A percentile compares a stretch with the other conserved stretches of the same genome.
Conservation (phyloP, 1,139 yeast species). For the Kodamaea derodonti region DNA sequence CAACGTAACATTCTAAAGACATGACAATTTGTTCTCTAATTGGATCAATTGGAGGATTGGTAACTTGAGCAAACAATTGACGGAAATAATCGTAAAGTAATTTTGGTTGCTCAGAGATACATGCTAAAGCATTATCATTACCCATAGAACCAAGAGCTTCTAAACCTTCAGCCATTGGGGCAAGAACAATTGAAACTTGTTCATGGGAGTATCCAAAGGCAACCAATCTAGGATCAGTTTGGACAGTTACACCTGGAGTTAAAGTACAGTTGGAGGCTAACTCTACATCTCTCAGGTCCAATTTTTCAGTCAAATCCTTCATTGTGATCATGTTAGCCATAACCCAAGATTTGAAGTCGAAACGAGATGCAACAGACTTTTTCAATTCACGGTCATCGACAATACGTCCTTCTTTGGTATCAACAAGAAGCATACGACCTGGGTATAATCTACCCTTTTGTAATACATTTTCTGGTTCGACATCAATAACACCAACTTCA, state of each 20-base stretch:
- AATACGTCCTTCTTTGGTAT: slow-evolving; percentile 86
- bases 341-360: slow-evolving; percentile 93
- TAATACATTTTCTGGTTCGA: slow-evolving; percentile 76
- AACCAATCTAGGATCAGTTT: slow-evolving; percentile 75
- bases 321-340: slow-evolving; percentile 80
- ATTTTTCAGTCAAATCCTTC: slow-evolving; percentile 66
- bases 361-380: slow-evolving; percentile 72
- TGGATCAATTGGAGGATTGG: slow-evolving; percentile 98
- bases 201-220: slow-evolving; percentile 94
- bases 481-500: slow-evolving; percentile 94
- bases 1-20: slow-evolving; percentile 95
- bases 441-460: slow-evolving; percentile 95
- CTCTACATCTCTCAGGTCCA: slow-evolving; percentile 45
- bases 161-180: slow-evolving; percentile 95
- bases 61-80: slow-evolving; percentile 95
- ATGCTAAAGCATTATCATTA: slow-evolving; percentile 95
- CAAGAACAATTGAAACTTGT: slow-evolving; percentile 76
- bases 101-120: slow-evolving; percentile 90
- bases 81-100: slow-evolving; percentile 90
- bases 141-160: slow-evolving; percentile 99
- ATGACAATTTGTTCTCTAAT: slow-evolving; percentile 94
- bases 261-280: slow-evolving; percentile 17
- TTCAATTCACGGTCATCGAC: slow-evolving; percentile 92
- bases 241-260: slow-evolving; percentile 43
- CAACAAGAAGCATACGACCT: slow-evolving; percentile 94